A percentile compares a stretch with the other conserved stretches of the same genome.
Evolutionary conservation across 805 yeast genomes (phyloP).

Genomic region (Torulaspora quercuum): DNA sequence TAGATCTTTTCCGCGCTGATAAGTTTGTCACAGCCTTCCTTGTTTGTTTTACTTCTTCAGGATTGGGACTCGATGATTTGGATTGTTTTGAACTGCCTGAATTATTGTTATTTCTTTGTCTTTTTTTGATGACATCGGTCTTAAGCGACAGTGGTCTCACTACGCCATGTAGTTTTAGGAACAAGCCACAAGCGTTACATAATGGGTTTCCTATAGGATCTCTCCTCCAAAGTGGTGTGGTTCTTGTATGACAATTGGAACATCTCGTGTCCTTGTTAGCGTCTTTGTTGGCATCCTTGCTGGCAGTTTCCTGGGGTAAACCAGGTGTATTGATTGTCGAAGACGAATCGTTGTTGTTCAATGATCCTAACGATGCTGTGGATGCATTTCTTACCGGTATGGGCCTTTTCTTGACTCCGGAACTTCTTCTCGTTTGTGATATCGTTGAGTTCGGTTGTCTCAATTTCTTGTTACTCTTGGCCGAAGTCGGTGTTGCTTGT

Average conservation of each 20-base stretch:
- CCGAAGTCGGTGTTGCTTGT: conserved; percentile 1
- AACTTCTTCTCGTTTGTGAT: conserved; percentile 10
- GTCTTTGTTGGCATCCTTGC: not conserved
- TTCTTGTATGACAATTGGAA: conserved; percentile 82
- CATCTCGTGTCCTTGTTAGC: conserved; percentile 44
- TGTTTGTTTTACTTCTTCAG: conserved; percentile 7
- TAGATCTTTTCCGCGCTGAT: conserved; percentile 1
- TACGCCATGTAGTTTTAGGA: conserved; percentile 86
- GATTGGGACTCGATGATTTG: conserved; percentile 12
- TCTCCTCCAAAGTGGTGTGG: conserved; percentile 92
- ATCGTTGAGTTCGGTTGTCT: conserved; percentile 5
- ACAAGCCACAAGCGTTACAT: conserved; percentile 94
- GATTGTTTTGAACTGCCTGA: conserved; percentile 12
- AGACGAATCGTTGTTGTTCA: conserved; percentile 10
- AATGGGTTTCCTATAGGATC: conserved; percentile 86
- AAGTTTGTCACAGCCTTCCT: conserved; percentile 2
- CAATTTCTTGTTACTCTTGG: not conserved
- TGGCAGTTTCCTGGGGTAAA: no score
- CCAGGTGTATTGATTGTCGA: no score
- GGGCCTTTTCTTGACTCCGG: conserved; percentile 16
- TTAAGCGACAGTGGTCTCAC: conserved; percentile 85
- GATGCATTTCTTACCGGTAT: conserved; percentile 9
- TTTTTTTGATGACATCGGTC: conserved; percentile 86
- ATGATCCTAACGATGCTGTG: conserved; percentile 14
- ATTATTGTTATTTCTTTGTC: conserved; percentile 55